phyloP scores from a whole-genome alignment of 768 basidiomycete genomes.

The Pleurotus tuoliensis region DNA sequence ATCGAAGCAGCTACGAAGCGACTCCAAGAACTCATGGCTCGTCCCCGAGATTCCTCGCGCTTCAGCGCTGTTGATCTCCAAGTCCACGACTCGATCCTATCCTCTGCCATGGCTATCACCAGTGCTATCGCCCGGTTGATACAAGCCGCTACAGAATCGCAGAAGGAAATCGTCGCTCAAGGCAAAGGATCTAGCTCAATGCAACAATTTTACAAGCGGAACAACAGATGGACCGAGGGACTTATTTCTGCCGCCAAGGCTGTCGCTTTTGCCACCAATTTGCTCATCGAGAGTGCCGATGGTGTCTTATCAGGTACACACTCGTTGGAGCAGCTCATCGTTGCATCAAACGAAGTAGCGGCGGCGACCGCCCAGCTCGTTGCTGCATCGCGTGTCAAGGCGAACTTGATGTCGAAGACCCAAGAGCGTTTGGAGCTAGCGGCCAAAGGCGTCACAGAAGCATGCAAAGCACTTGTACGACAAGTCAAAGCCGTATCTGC shows the following conservation, averaged over 20 bases:
- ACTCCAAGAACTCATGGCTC: constrained; percentile 85
- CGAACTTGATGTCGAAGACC: constrained; percentile 97
- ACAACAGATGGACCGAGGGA: constrained; percentile 99
- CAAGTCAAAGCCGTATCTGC: constrained; percentile 96
- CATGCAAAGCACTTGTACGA: constrained; percentile 92
- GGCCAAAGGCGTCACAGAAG: constrained; percentile 96
- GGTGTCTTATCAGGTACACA: constrained; percentile 96
- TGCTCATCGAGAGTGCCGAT: constrained; percentile 96
- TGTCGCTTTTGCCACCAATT: constrained; percentile 92
- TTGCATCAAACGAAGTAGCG: constrained; percentile 98
- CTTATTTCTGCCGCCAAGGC: constrained; percentile 97
- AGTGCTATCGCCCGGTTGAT: constrained; percentile 93
- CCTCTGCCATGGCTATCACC: constrained; percentile 93
- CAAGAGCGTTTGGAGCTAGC: constrained; percentile 95
- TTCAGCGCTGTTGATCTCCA: constrained; percentile 91
- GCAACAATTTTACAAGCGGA: constrained; percentile 99
- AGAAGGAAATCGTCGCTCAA: constrained; percentile 95
- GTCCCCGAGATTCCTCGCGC: constrained; percentile 82
- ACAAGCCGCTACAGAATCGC: constrained; percentile 94
- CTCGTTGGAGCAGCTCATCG: constrained; percentile 97
- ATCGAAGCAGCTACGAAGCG: constrained; percentile 92
- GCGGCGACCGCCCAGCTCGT: constrained; percentile 97
- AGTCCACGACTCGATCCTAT: constrained; percentile 96
- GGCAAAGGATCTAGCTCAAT: constrained; percentile 89
- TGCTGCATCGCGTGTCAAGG: constrained; percentile 97